Evolutionary conservation across 495 filamentous ascomycete genomes (phyloP).

Genomic region (Penicillium coffeae): DNA sequence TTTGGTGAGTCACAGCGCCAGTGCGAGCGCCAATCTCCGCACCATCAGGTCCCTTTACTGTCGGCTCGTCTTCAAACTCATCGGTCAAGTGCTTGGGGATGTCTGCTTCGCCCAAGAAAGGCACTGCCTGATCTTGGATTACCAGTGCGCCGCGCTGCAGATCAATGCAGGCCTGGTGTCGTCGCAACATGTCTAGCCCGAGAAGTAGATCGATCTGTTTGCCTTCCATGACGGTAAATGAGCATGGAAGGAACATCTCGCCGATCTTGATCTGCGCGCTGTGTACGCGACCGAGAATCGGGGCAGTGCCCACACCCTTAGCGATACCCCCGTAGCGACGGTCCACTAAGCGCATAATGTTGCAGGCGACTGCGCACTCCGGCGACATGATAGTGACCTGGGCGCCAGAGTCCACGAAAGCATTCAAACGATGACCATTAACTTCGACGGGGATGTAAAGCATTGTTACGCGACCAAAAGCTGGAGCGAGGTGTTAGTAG

Average conservation of each 20-base stretch:
- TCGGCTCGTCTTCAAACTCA: conserved; percentile 72
- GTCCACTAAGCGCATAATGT: conserved; percentile 97
- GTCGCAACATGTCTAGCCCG: conserved; percentile 92
- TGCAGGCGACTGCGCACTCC: conserved; percentile 80
- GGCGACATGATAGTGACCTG: conserved; percentile 99
- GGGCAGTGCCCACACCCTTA: conserved; percentile 87
- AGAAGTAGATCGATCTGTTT: conserved; percentile 95
- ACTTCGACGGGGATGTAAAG: conserved; percentile 96
- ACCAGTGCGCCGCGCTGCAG: conserved; percentile 72
- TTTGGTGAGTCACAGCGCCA: conserved; percentile 71
- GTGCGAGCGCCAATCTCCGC: conserved; percentile 79
- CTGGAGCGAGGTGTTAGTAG: conserved; percentile 37
- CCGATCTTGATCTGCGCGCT: conserved; percentile 92
- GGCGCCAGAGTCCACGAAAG: conserved; percentile 95
- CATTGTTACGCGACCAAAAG: conserved; percentile 90
- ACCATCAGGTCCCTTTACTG: conserved; percentile 79
- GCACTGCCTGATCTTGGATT: conserved; percentile 82
- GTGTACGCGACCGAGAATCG: conserved; percentile 91
- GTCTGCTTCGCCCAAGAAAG: conserved; percentile 88
- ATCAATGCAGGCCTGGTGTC: conserved; percentile 91
- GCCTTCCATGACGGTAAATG: conserved; percentile 99
- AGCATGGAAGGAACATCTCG: conserved; percentile 78
- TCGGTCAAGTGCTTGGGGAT: conserved; percentile 76
- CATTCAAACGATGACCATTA: conserved; percentile 86
- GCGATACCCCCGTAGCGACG: conserved; percentile 86